These are phyloP conservation scores for Cercospora sp. DNA, from an alignment of 2,329 filamentous ascomycete genomes.

Conservation along the genomic window DNA sequence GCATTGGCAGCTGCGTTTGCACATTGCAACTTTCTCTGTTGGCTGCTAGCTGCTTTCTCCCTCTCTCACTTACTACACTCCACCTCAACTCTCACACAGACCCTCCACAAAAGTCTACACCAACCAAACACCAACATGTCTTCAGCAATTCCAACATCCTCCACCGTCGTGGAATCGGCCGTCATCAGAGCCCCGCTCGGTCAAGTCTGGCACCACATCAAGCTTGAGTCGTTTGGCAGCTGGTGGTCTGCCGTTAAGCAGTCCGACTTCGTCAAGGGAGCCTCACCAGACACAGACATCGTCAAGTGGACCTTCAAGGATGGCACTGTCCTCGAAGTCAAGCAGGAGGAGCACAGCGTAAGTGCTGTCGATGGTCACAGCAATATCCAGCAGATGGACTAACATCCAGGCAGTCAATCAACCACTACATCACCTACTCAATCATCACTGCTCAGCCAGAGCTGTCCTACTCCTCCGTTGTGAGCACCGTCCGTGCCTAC, in stretches of 20 bases:
- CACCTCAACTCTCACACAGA: not conserved
- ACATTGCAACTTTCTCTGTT: not conserved
- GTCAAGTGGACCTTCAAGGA: constrained; percentile 70
- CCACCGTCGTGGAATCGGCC: constrained; percentile 64
- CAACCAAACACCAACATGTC: constrained; percentile 22
- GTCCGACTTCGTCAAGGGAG: constrained; percentile 62
- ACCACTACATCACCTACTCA: constrained; percentile 74
- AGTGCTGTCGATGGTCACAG: constrained; percentile 30
- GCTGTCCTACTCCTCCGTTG: constrained; percentile 64
- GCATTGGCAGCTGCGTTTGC: constrained; percentile 5
- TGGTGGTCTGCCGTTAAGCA: constrained; percentile 66
- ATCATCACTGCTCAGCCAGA: constrained; percentile 67
- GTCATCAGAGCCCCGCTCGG: constrained; percentile 68
- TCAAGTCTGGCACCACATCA: constrained; percentile 72
- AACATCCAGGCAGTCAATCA: constrained; percentile 55
- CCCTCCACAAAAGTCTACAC: not conserved
- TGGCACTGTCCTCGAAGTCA: constrained; percentile 66
- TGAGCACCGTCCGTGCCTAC: constrained; percentile 66
- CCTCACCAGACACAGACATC: constrained; percentile 48
- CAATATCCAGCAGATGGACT: not conserved
- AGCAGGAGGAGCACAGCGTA: constrained; percentile 74
- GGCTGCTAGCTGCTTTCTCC: not conserved
- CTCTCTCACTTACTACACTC: not conserved
- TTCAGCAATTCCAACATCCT: constrained; percentile 61
- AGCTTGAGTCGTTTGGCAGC: constrained; percentile 66